Evolutionary conservation across 139 green algal genomes (phyloP).

Genomic region (Tetradesmus obliquus): DNA sequence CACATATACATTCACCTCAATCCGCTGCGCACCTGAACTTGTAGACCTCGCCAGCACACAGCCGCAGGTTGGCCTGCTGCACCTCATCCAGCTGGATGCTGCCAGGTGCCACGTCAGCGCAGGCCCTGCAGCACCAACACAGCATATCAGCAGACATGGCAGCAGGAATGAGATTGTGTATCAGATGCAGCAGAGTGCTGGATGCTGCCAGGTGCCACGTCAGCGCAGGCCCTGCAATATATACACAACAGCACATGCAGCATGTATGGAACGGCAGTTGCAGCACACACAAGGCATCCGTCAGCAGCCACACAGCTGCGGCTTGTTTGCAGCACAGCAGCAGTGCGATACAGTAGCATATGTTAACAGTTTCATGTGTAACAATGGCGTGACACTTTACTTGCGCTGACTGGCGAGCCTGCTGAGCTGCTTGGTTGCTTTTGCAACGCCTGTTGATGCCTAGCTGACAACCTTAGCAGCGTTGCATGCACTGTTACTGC

Average conservation of each 20-base stretch:
- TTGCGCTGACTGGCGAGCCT: too few relatives aligned
- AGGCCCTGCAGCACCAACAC: conserved; percentile 4
- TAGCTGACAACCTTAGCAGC: too few relatives aligned
- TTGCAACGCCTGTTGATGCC: too few relatives aligned
- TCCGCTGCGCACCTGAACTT: conserved; percentile 48
- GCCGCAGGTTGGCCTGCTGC: conserved; percentile 51
- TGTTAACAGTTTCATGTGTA: too few relatives aligned
- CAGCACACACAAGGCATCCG: not conserved
- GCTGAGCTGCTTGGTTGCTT: not conserved
- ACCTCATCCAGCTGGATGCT: conserved; percentile 43
- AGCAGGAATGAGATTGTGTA: not conserved
- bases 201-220: conserved; percentile 34
- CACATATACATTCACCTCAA: not conserved
- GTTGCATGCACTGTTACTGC: too few relatives aligned
- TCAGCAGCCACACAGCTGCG: too few relatives aligned
- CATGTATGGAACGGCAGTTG: not conserved
- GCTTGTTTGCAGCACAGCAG: too few relatives aligned
- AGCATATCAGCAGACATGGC: not conserved
- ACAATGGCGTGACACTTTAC: too few relatives aligned
- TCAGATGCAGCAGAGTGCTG: not conserved
- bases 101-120: not conserved
- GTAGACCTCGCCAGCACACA: conserved; percentile 32
- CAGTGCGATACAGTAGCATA: too few relatives aligned
- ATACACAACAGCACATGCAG: conserved; percentile 16
- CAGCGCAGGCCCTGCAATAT: not conserved